phyloP scores from a whole-genome alignment of 371 early-diverging fungal species.

The Rhizomucor miehei region DNA sequence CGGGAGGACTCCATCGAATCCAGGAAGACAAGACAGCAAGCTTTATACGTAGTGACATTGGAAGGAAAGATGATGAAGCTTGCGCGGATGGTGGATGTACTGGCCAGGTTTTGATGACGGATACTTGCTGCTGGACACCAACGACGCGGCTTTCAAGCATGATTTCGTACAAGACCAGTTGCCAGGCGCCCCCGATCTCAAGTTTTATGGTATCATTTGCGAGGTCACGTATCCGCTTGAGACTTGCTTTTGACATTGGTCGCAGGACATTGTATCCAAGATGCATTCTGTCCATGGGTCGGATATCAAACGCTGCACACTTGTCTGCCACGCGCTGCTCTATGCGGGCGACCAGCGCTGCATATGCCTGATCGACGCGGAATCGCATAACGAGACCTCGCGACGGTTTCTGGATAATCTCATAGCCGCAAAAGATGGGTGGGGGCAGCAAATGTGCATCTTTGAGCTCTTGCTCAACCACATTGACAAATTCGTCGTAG shows the following conservation, averaged over 20 bases:
- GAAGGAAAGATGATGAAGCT: constrained; percentile 13
- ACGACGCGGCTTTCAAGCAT: constrained; percentile 22
- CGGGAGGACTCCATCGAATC: constrained; percentile 9
- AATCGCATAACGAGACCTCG: constrained; percentile 12
- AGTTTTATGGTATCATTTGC: constrained; percentile 14
- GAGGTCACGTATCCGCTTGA: constrained; percentile 10
- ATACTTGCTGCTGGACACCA: constrained; percentile 19
- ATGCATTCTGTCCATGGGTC: constrained; percentile 19
- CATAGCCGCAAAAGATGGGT: constrained; percentile 16
- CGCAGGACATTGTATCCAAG: constrained; percentile 20
- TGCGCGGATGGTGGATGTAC: constrained; percentile 6
- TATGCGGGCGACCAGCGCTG: constrained; percentile 6
- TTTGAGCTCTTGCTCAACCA: constrained; percentile 11
- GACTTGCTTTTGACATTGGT: constrained; percentile 4
- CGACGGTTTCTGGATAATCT: constrained; percentile 10
- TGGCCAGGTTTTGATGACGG: constrained; percentile 13
- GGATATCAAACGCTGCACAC: constrained; percentile 13
- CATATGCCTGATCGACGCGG: constrained; percentile 11
- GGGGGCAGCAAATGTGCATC: constrained; percentile 4
- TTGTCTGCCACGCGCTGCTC: constrained; percentile 6
- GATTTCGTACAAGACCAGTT: constrained; percentile 18
- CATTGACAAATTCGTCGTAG: constrained; percentile 7
- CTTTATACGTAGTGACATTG: constrained; percentile 18
- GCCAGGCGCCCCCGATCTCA: constrained; percentile 13
- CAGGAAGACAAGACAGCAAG: constrained; percentile 20